Base-by-base conservation (phyloP, 768 basidiomycete species). In the Lactarius sanguifluus region DNA sequence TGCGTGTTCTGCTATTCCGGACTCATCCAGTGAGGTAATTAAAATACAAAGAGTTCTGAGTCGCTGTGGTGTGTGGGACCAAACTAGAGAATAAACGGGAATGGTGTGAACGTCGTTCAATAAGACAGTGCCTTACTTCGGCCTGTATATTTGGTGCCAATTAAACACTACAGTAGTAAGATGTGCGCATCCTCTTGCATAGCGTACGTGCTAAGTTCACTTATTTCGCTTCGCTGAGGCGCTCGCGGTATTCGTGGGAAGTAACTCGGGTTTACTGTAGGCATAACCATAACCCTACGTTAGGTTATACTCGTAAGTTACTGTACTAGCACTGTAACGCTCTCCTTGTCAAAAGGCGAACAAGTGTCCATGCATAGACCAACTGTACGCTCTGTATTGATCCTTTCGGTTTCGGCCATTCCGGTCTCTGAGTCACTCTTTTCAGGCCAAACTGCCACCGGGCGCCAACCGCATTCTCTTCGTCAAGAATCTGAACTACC, bases 381-480 rank as follows among this genome's bases (percentile, higher is more conserved):
- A 64, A 83, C 89, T 30, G 90, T 90, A 75, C 72, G 84, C 73
- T 32, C 50, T 25, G n/a, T 23, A 18, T 12, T 32, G 20, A 15
- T 69, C 60, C 47, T 13, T 63, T 40, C 57, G 28, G 40, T 13
- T 63, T 40, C 57, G 28, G 40, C 54, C 38, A 15, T 2, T 38
- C 10, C 20, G 25, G 12, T 23, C 5, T 18, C 36, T 57, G 32
- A 57, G 50, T 8, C 57, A 23, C 36, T 13, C 34, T 57, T 25
- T 52, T 25, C 59, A 93, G 92, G 81, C 90, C 10, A 94, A 94
- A 75, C 85, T 95, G n/a, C 93, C 93, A 4, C 90, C 93, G 30
- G 92, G 93, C 62, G 94, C 92, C 20, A 95, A 95, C 75, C 86
- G 94, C 56, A 92, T 96, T 62, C 84, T 96, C 52, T 96, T 94